Conservation (phyloP, 192 early-diverging fungal genomes). For the Coemansia sp. region DNA sequence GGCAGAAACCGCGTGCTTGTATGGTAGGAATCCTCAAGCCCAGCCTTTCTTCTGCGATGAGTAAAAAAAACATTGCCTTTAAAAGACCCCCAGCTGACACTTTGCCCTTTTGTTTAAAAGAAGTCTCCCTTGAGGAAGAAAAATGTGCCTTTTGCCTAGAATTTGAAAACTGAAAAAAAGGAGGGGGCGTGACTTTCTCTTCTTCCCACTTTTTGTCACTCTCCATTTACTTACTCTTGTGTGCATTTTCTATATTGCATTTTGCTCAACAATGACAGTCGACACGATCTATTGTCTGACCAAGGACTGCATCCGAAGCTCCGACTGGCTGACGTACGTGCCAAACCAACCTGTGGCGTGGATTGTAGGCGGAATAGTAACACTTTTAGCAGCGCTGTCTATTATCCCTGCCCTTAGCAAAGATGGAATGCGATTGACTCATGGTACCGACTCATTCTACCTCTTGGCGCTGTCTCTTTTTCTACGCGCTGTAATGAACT, state of each 20-base stretch:
- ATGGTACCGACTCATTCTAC: slow-evolving; percentile 5
- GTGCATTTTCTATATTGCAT: not conserved
- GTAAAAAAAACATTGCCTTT: not conserved
- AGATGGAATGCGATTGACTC: not conserved
- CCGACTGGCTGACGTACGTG: slow-evolving; percentile 30
- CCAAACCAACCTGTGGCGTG: slow-evolving; percentile 20
- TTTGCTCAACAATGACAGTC: not conserved
- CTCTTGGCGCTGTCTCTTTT: slow-evolving; percentile 19
- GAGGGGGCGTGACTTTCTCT: too few species aligned
- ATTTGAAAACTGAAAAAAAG: too few species aligned
- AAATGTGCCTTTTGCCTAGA: too few species aligned
- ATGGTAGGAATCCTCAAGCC: not conserved
- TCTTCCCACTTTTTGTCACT: not conserved
- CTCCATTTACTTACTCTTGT: too few species aligned
- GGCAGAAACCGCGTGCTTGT: not conserved
- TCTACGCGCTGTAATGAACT: slow-evolving; percentile 26
- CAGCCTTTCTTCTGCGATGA: not conserved
- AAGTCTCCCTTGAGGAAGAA: too few species aligned
- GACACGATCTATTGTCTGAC: slow-evolving; percentile 17
- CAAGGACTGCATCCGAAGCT: slow-evolving; percentile 13
- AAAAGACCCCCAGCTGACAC: not conserved
- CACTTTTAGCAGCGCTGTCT: slow-evolving; percentile 10
- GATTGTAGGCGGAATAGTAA: slow-evolving; percentile 18
- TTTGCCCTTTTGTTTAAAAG: not conserved
- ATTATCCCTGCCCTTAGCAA: not conserved